A percentile compares a stretch with the other conserved stretches of the same genome.
These are phyloP conservation scores for Hysterangium stoloniferum DNA, from an alignment of 768 basidiomycete species.

Conservation along the genomic window DNA sequence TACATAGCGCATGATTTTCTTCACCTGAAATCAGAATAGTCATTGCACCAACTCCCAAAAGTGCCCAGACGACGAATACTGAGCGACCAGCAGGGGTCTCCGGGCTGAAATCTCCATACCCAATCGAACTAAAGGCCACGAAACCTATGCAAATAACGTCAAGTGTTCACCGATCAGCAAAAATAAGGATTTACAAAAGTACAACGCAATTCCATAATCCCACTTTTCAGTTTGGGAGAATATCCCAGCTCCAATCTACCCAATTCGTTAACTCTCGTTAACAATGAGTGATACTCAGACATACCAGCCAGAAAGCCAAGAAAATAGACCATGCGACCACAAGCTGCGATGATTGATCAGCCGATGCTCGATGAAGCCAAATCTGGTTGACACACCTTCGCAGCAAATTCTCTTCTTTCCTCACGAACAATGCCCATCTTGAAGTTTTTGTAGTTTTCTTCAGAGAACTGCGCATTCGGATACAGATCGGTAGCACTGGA, in stretches of 20 bases:
- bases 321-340: constrained; percentile 52
- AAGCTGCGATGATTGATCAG: constrained; percentile 20
- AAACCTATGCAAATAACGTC: constrained; percentile 39
- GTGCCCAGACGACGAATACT: constrained; percentile 72
- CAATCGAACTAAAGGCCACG: constrained; percentile 65
- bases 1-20: background rate
- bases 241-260: constrained; percentile 57
- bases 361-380: background rate
- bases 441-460: constrained; percentile 17
- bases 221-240: constrained; percentile 66
- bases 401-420: constrained; percentile 43
- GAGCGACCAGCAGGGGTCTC: constrained; percentile 61
- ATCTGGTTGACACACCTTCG: constrained; percentile 33
- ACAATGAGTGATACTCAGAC: constrained; percentile 14
- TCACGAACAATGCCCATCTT: constrained; percentile 19
- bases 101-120: constrained; percentile 54
- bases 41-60: constrained; percentile 69
- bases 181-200: constrained; percentile 51
- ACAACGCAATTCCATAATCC: constrained; percentile 54
- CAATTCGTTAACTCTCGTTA: background rate
- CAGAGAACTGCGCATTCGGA: background rate
- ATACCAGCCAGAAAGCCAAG: constrained; percentile 70
- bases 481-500: background rate
- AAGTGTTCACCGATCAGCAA: background rate
- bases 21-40: constrained; percentile 65